These are phyloP conservation scores for Fusarium liriodendri DNA, from an alignment of 2,329 filamentous ascomycete species.

Conservation along the genomic window DNA sequence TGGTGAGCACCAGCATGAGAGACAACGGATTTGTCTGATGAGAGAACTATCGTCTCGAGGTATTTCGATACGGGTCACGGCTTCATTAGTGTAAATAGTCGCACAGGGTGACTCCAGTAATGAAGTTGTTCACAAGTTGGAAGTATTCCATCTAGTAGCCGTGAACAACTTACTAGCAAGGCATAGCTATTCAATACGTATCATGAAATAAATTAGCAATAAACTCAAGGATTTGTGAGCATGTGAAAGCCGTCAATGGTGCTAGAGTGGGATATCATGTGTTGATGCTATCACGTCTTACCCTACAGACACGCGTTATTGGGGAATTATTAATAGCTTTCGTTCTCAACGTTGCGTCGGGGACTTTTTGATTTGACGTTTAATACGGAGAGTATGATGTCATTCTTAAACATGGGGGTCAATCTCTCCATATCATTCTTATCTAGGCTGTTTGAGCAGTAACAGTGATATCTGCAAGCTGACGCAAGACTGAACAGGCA, in stretches of 20 bases:
- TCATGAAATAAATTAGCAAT: neutral
- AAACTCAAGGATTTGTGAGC: neutral
- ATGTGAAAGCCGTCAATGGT: neutral
- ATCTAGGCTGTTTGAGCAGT: neutral
- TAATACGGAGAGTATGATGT: neutral
- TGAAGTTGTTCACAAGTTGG: neutral
- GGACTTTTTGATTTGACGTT: neutral
- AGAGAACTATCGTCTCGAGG: neutral
- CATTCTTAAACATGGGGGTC: neutral
- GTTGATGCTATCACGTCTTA: neutral
- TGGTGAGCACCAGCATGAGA: neutral
- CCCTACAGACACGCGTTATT: neutral
- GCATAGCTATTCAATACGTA: neutral
- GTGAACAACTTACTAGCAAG: neutral
- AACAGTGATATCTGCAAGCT: neutral
- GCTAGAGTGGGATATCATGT: neutral
- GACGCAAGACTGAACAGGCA: neutral
- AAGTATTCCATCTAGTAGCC: no score
- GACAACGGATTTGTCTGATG: neutral
- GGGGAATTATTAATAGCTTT: neutral
- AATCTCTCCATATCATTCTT: neutral
- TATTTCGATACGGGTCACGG: fast-evolving
- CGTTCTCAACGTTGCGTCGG: neutral
- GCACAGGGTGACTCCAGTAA: neutral
- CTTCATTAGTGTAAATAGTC: neutral